Evolutionary conservation across 2,329 filamentous ascomycete species (phyloP).

Genomic region (Stachybotrys echinatus): DNA sequence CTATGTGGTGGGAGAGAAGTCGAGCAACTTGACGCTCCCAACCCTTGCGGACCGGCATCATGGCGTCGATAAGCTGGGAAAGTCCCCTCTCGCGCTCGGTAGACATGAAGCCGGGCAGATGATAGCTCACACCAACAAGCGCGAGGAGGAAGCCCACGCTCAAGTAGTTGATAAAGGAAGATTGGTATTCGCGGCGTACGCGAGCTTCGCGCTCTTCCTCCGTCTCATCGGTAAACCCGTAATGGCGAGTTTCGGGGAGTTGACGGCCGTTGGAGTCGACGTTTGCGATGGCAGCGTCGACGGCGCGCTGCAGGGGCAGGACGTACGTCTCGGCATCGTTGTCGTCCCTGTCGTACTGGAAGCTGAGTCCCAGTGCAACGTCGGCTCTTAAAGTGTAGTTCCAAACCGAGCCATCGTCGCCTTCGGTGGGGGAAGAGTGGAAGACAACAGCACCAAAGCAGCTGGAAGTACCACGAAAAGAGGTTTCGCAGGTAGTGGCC

Average conservation of each 20-base stretch:
- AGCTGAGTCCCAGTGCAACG: slow-evolving; percentile 44
- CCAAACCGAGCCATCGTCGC: slow-evolving; percentile 56
- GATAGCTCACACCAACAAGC: slow-evolving; percentile 65
- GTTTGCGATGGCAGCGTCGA: slow-evolving; percentile 55
- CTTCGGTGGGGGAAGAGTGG: slow-evolving; percentile 61
- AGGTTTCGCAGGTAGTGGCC: slow-evolving; percentile 47
- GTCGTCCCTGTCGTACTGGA: slow-evolving; percentile 47
- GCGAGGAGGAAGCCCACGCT: slow-evolving; percentile 64
- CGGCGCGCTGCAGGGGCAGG: slow-evolving; percentile 63
- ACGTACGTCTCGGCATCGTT: slow-evolving; percentile 64
- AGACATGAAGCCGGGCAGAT: slow-evolving; percentile 65
- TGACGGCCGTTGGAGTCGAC: slow-evolving; percentile 1
- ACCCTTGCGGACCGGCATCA: slow-evolving; percentile 59
- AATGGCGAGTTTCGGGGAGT: slow-evolving; percentile 23
- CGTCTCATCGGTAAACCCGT: slow-evolving; percentile 24
- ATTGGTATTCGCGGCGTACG: slow-evolving; percentile 57
- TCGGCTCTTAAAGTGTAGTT: slow-evolving; percentile 71
- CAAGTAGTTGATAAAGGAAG: slow-evolving; percentile 58
- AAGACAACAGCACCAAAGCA: slow-evolving; percentile 74
- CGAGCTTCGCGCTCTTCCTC: slow-evolving; percentile 48
- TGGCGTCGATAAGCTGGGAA: slow-evolving; percentile 69
- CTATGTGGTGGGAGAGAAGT: slow-evolving; percentile 55
- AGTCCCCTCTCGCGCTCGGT: slow-evolving; percentile 66
- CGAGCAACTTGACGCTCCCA: slow-evolving; percentile 34
- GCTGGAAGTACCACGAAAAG: slow-evolving; percentile 57